Percentiles rank a stretch among this genome's conserved stretches.
phyloP scores from a whole-genome alignment of 257 asterid species.

The Plantago ovata region DNA sequence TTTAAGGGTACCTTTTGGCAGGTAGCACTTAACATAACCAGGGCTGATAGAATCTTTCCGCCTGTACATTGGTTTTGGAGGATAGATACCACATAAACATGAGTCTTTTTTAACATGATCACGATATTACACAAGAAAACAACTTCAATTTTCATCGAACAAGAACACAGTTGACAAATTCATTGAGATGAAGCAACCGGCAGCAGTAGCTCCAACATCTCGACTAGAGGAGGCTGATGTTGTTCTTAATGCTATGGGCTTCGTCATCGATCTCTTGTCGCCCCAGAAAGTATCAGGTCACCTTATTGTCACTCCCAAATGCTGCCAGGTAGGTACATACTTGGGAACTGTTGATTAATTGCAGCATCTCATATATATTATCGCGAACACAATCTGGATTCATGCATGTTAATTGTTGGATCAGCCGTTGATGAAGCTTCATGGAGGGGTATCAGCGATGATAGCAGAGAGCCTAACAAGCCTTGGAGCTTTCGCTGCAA shows the following conservation, averaged over 20 bases:
- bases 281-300: slow-evolving; percentile 11
- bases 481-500: slow-evolving; percentile 46
- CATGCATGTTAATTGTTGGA: background rate
- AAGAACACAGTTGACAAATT: no score
- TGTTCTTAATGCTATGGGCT: slow-evolving; percentile 1
- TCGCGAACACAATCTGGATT: background rate
- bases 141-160: no score
- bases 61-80: no score
- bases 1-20: no score
- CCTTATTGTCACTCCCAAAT: background rate
- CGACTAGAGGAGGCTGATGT: no score
- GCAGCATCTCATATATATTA: background rate
- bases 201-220: no score
- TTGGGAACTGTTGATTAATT: background rate
- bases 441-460: slow-evolving; percentile 56
- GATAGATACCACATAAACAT: no score
- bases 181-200: no score
- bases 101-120: no score
- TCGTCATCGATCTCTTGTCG: background rate
- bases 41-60: no score
- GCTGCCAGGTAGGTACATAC: slow-evolving; percentile 5
- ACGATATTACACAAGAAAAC: no score
- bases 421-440: slow-evolving; percentile 50
- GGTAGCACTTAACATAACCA: no score
- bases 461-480: slow-evolving; percentile 53